Evolutionary conservation across 306 rosid species (phyloP).

Genomic region (Adenanthera pavonina): DNA sequence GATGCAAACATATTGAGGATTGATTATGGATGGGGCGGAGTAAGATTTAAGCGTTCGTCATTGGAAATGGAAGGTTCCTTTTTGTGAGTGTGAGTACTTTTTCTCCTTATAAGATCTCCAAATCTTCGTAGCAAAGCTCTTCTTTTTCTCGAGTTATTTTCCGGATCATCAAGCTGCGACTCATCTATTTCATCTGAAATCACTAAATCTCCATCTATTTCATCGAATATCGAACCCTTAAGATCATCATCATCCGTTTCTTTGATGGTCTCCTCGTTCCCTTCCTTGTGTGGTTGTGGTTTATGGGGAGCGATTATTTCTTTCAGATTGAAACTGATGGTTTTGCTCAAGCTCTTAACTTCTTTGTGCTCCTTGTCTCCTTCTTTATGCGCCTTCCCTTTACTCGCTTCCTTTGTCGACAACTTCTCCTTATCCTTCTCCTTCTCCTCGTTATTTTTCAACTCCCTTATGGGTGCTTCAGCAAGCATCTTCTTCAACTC

Average conservation of each 20-base stretch:
- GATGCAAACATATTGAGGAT: not conserved
- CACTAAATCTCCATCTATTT: conserved; percentile 46
- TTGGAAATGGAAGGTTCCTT: conserved; percentile 48
- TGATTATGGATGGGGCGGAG: not conserved
- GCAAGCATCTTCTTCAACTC: conserved; percentile 58
- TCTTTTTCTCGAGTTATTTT: conserved; percentile 68
- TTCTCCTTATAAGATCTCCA: conserved; percentile 82
- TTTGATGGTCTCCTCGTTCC: conserved; percentile 43
- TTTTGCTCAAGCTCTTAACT: conserved; percentile 41
- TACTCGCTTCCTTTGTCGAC: conserved; percentile 33
- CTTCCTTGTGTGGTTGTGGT: conserved; percentile 38
- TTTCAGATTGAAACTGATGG: conserved; percentile 50
- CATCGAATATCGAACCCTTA: conserved; percentile 68
- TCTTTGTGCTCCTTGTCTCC: conserved; percentile 44
- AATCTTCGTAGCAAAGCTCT: conserved; percentile 77
- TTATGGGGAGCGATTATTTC: conserved; percentile 51
- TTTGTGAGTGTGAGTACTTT: conserved; percentile 31
- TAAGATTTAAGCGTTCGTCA: conserved; percentile 43
- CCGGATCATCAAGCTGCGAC: conserved; percentile 50
- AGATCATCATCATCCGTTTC: conserved; percentile 53
- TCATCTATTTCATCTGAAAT: conserved; percentile 57
- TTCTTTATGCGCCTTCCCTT: conserved; percentile 32
- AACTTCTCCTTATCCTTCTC: conserved; percentile 50
- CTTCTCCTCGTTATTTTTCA: conserved; percentile 45
- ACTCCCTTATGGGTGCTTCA: conserved; percentile 54